Evolutionary conservation across 73 alveolate genomes (phyloP), one percentile per base, ranked within the genome.

Genomic region (Paramecium biaurelia): DNA sequence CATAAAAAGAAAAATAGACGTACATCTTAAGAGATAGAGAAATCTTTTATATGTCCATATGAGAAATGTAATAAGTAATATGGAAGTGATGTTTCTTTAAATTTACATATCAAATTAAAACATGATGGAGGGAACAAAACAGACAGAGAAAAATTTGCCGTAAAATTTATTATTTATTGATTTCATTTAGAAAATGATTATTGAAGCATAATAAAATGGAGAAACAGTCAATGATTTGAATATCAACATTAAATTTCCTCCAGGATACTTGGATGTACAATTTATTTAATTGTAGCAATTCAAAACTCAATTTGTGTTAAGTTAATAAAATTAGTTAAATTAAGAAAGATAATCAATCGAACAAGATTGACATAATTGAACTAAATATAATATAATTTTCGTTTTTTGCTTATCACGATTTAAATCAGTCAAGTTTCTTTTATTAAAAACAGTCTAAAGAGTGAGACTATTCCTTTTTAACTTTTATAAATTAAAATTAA

Each of bases 51-150:
- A 18, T 95, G 98, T 82, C 98, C 98, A 32, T 95, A 94, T 87
- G 92, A 76, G n/a, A 85, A 86, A 42, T 95, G 98, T 59, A 94
- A 92, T 68, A 95, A 95, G 70, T 84, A 70, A 53, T 95, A 94
- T 74, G 98, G 98, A 30, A 93, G 97, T 24, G 98, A 95, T 53
- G 97, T 96, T 12, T 94, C 97, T 10, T 76, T 95, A 32, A 95
- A 94, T 85, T 84, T 95, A 14, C 98, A 95, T 42, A 94, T 95
- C 57, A 95, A 94, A 58, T 47, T 94, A 7, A 95, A 95, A 85
- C 98, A 95, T 70, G 92, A 92, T 84, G 98, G 96, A 34, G 98
- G 98, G 0, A 95, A 95, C 58, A 95, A 95, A 79, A 95, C 98
- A 4, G 98, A 95, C 20, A 94, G 98, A 89, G 98, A 95, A 82